Evolutionary conservation across 2,329 filamentous ascomycete genomes (phyloP).

Genomic region (Apiospora malaysiana): DNA sequence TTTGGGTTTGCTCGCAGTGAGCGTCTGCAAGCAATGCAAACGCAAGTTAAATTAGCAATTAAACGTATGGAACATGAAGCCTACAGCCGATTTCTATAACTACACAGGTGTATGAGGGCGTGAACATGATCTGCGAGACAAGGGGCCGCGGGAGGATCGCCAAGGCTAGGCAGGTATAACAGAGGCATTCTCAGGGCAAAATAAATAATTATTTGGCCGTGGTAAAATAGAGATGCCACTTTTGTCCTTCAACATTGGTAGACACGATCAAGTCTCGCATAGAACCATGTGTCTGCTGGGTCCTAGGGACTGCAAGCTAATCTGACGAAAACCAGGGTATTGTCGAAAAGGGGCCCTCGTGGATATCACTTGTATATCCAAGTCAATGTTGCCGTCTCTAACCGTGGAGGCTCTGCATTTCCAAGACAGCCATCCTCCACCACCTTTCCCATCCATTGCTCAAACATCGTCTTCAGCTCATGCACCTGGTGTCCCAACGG

Average conservation of each 20-base stretch:
- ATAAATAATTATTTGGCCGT: background rate
- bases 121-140: background rate
- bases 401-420: constrained; percentile 30
- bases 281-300: background rate
- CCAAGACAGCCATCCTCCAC: constrained; percentile 28
- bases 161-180: too few relatives aligned
- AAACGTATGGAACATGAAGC: background rate
- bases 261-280: background rate
- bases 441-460: constrained; percentile 36
- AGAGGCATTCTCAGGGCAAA: too few relatives aligned
- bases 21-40: background rate
- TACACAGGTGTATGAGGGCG: background rate
- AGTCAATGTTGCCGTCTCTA: constrained; percentile 40
- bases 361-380: constrained; percentile 35
- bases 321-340: constrained; percentile 59
- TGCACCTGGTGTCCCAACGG: constrained; percentile 37
- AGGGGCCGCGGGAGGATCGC: background rate
- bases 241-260: background rate
- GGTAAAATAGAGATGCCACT: background rate
- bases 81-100: background rate
- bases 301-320: background rate
- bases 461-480: constrained; percentile 38
- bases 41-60: background rate
- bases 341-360: constrained; percentile 58
- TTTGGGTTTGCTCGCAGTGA: background rate